Base-by-base conservation (phyloP, 352 stramenopile genomes). In the Phytophthora tentaculata region DNA sequence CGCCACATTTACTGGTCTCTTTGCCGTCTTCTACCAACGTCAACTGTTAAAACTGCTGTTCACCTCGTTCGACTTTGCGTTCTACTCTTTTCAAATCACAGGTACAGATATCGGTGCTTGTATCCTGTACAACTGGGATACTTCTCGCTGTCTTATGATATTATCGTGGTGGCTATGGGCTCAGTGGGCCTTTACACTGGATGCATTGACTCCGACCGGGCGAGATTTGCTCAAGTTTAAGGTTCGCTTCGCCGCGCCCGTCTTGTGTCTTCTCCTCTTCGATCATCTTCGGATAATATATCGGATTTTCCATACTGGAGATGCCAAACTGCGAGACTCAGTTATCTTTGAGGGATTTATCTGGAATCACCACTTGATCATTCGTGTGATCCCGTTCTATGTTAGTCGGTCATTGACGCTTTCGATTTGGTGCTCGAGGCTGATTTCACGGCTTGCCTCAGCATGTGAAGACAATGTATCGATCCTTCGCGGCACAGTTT, bases 181-280 rank as follows among this genome's bases (percentile, higher is more conserved):
- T 22, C 63, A 70, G n/a, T 80, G 72, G 67, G 51, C 67, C 2
- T 53, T 78, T 17, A 81, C 61, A 17, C 45, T 85, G 2, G 77
- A 83, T 26, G 76, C 76, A 7, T 65, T 83, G 20, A 71, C 73
- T 19, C 76, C 73, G 0, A 26, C 71, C 17, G 73, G 78, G 53
- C 64, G 67, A 28, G 22, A 51, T 6, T 77, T 48, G 35, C 41
- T 74, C 2, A 44, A 44, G n/a, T 56, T 73, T 8, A 58, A 37
- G 3, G 35, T 60, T 45, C 37, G 20, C n/a, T 64, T 61, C 28
- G 44, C 53, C 14, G 59, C 39, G 13, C n/a, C 47, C 8, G n/a
- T 69, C 0, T 29, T 64, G 3, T 57, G 41, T 16, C 41, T 69
- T 28, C 44, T 73, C 4, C 39, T 69, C 7, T 19, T 24, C 2